Conservation (phyloP, 2,329 filamentous ascomycete species). For the Fusarium nodosum region DNA sequence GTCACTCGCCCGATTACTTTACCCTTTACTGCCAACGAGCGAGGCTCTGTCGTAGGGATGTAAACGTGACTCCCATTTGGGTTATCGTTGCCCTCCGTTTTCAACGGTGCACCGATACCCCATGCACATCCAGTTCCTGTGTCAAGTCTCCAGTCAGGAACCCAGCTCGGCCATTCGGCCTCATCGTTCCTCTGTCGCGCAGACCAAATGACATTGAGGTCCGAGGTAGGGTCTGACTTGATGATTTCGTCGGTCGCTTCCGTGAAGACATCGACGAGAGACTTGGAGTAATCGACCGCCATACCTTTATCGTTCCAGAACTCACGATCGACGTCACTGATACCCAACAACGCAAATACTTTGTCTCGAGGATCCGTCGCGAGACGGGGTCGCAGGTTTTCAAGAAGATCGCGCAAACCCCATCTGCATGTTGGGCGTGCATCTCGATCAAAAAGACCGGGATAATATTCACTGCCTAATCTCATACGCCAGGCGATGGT, state of each 20-base stretch:
- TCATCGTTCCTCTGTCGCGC: constrained; percentile 29
- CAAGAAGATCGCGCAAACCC: constrained; percentile 28
- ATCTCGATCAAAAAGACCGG: constrained; percentile 9
- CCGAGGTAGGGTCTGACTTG: neutral
- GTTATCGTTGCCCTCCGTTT: neutral
- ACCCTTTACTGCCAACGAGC: constrained; percentile 15
- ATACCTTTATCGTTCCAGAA: constrained; percentile 6
- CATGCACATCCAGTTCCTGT: constrained; percentile 37
- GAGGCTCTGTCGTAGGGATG: neutral
- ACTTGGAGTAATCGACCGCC: constrained; percentile 30
- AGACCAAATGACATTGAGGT: constrained; percentile 32
- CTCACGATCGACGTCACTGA: constrained; percentile 26
- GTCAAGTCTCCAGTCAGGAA: constrained; percentile 39
- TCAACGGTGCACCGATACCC: constrained; percentile 28
- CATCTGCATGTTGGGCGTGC: constrained; percentile 29
- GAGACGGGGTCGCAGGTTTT: constrained; percentile 28
- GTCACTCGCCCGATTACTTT: constrained; percentile 14
- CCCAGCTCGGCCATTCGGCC: constrained; percentile 38
- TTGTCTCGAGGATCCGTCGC: constrained; percentile 40
- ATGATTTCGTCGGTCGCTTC: constrained; percentile 35
- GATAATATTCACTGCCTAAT: constrained; percentile 23
- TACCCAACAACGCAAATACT: constrained; percentile 33
- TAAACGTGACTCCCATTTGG: constrained; percentile 16
- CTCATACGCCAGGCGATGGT: constrained; percentile 30
- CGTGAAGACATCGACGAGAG: constrained; percentile 25